A percentile compares a stretch with the other conserved stretches of the same genome.
These are phyloP conservation scores for Candida stauntonica DNA, from an alignment of 805 yeast genomes.

Conservation along the genomic window DNA sequence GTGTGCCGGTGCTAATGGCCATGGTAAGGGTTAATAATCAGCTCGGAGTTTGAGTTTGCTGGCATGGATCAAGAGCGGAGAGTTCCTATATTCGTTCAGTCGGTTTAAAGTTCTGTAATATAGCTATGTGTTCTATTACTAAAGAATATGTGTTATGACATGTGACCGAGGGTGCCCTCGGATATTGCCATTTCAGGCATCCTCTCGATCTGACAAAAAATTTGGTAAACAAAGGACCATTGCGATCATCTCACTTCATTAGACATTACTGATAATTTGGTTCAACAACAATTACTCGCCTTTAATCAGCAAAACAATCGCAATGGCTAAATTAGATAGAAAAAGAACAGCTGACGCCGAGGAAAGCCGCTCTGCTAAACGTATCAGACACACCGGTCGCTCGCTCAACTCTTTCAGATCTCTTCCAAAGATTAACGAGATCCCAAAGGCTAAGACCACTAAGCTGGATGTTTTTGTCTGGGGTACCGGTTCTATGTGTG, in stretches of 20 bases:
- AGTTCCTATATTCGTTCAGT: no score
- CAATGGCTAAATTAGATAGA: conserved; percentile 26
- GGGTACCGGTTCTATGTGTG: conserved; percentile 98
- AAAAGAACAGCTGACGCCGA: conserved; percentile 23
- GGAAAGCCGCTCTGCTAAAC: conserved; percentile 14
- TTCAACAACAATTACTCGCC: neutral
- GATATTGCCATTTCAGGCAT: neutral
- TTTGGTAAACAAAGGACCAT: neutral
- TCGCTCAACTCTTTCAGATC: conserved; percentile 26
- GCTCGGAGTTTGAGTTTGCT: no score
- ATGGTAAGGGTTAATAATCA: no score
- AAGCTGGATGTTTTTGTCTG: conserved; percentile 79
- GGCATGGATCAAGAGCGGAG: no score
- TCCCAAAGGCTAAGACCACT: conserved; percentile 20
- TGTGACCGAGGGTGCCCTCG: neutral
- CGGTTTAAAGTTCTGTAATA: no score
- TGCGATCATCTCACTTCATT: no score
- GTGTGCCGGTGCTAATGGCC: no score
- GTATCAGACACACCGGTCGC: conserved; percentile 27
- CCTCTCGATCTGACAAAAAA: neutral
- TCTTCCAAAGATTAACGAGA: conserved; percentile 26
- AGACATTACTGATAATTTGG: no score
- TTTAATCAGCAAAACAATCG: neutral
- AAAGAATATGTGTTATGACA: no score
- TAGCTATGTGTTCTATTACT: no score